Conservation (phyloP, 2,329 filamentous ascomycete species). For the Penicillium psychrosexuale region DNA sequence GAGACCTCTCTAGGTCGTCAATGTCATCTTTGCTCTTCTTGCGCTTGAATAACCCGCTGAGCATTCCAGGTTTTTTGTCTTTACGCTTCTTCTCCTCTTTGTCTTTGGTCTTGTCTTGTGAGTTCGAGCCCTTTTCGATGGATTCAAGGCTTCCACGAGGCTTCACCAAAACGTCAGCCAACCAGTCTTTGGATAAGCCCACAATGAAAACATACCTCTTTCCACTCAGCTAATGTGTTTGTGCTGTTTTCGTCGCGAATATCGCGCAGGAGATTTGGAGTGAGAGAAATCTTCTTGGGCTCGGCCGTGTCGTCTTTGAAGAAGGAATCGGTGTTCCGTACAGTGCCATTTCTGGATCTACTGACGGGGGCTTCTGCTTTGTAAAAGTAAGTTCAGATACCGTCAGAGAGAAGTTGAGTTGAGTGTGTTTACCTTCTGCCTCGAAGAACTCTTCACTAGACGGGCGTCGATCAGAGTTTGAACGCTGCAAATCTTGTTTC, state of each 20-base stretch:
- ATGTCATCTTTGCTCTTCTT: conserved; percentile 54
- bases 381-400: conserved; percentile 16
- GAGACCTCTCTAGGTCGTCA: conserved; percentile 58
- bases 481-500: conserved; percentile 26
- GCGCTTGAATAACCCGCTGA: conserved; percentile 66
- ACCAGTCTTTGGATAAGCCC: neutral
- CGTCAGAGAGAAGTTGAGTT: neutral
- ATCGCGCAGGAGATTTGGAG: conserved; percentile 85
- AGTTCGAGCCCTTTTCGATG: conserved; percentile 65
- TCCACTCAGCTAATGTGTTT: conserved; percentile 30
- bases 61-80: conserved; percentile 68
- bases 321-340: conserved; percentile 92
- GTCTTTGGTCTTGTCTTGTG: conserved; percentile 64
- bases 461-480: conserved; percentile 41
- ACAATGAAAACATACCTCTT: conserved; percentile 35
- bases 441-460: conserved; percentile 67
- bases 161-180: conserved; percentile 36
- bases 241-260: conserved; percentile 41
- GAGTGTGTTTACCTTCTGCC: conserved; percentile 36
- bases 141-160: conserved; percentile 70
- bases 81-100: conserved; percentile 77
- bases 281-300: conserved; percentile 95
- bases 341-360: conserved; percentile 75
- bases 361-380: conserved; percentile 33
- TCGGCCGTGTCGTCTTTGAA: conserved; percentile 95